Conservation (phyloP, 2,329 filamentous ascomycete species). For the Lecanicillium sp. region DNA sequence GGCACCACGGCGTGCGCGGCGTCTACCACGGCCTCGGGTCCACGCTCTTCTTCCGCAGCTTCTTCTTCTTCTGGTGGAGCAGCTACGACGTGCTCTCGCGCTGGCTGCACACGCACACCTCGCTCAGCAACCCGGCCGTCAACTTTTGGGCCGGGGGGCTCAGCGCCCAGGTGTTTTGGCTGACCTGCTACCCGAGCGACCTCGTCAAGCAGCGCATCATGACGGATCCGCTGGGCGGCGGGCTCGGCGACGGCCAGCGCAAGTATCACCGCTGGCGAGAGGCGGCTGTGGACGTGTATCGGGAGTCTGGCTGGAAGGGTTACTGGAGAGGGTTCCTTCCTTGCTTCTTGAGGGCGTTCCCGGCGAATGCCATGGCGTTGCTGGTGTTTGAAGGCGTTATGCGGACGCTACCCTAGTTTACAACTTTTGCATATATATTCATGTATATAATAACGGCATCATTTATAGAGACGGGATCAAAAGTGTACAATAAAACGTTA, state of each 20-base stretch:
- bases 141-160: constrained; percentile 98
- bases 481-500: neutral
- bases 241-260: constrained; percentile 56
- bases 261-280: constrained; percentile 71
- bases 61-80: constrained; percentile 99
- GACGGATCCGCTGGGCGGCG: constrained; percentile 80
- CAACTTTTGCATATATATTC: neutral
- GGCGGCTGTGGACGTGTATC: constrained; percentile 69
- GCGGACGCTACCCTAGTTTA: constrained; percentile 48
- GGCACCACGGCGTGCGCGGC: constrained; percentile 67
- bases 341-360: constrained; percentile 89
- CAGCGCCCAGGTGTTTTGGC: constrained; percentile 90
- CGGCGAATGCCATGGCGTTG: constrained; percentile 89
- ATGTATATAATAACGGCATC: neutral
- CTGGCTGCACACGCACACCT: constrained; percentile 57
- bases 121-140: constrained; percentile 66
- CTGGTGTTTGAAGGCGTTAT: constrained; percentile 91
- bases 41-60: constrained; percentile 80
- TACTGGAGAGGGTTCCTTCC: constrained; percentile 93
- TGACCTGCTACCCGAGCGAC: constrained; percentile 84
- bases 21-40: constrained; percentile 81
- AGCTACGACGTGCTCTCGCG: constrained; percentile 80
- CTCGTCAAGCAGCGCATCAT: constrained; percentile 96
- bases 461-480: neutral
- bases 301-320: constrained; percentile 66